Evolutionary conservation across 2,329 filamentous ascomycete genomes (phyloP).

Genomic region (Diplocarpon mali): DNA sequence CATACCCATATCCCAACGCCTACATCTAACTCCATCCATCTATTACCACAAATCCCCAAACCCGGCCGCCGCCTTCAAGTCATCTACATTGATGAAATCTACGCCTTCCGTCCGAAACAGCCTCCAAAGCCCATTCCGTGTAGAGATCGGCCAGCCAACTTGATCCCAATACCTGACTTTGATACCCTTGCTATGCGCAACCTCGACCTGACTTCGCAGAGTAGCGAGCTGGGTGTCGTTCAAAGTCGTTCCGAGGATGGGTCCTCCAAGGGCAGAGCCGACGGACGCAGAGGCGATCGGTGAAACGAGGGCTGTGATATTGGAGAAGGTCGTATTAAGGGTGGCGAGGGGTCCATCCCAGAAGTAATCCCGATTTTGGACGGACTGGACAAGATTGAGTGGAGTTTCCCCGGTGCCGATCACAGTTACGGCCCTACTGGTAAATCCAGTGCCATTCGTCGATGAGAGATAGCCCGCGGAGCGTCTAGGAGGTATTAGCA

Average conservation of each 20-base stretch:
- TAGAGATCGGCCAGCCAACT: constrained; percentile 42
- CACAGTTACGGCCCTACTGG: constrained; percentile 20
- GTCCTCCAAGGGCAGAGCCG: constrained; percentile 36
- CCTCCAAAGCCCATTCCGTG: constrained; percentile 45
- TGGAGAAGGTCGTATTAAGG: constrained; percentile 20
- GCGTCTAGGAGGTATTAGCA: constrained; percentile 10
- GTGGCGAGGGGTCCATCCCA: constrained; percentile 37
- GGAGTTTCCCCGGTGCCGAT: constrained; percentile 25
- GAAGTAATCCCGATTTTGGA: constrained; percentile 43
- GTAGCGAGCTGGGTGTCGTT: constrained; percentile 32
- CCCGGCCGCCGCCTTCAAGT: constrained; percentile 31
- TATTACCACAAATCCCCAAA: constrained; percentile 15
- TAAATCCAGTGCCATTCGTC: constrained; percentile 17
- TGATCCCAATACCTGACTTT: constrained; percentile 49
- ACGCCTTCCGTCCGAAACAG: constrained; percentile 41
- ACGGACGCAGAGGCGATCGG: constrained; percentile 45
- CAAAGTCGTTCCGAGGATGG: constrained; percentile 35
- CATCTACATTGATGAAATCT: constrained; percentile 50
- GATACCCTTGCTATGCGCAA: constrained; percentile 37
- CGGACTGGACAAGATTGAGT: constrained; percentile 39
- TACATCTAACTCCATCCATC: no score
- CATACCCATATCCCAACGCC: no score
- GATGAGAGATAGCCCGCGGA: constrained; percentile 26
- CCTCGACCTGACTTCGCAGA: constrained; percentile 34
- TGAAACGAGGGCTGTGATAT: constrained; percentile 23